Base-by-base conservation (phyloP, 208 protist genomes). In the Leishmania aethiopica region DNA sequence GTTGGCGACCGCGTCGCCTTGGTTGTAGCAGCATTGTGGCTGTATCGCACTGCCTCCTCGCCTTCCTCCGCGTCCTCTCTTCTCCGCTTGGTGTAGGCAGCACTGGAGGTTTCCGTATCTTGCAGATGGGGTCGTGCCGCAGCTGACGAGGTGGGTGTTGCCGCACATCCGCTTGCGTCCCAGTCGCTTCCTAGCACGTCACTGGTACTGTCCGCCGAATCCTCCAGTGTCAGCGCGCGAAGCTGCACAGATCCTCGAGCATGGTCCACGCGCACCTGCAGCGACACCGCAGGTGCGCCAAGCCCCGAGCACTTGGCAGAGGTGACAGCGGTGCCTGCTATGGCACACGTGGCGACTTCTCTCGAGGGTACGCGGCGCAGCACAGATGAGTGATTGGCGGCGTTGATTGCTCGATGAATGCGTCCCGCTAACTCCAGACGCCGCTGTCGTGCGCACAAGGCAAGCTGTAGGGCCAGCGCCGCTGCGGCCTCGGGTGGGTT, bases 221-320 rank as follows among this genome's bases (percentile, higher is more conserved):
- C 53, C 35, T 47, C 74, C 11, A 35, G 10, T 11, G 40, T 53
- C 42, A 71, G 37, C 37, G 64, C 83, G 40, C 83, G 83, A n/a
- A 86, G 78, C 78, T 86, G 78, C 45, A 86, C 19, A 45, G 78
- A 86, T 0, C 37, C 83, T 5, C 83, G 83, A 25, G 73, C 75
- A n/a, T 45, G 37, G 55, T 86, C 83, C 28, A 86, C 77, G 35
- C 78, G 83, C 10, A 86, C 78, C 55, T 86, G 78, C 66, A 86
- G 57, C 78, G n/a, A 22, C 47, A 74, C 55, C 28, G 45, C 22
- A 22, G n/a, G 59, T 40, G n/a, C 37, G n/a, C 19, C 42, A 60
- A 45, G 25, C 69, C 42, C 37, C 11, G 42, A 51, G n/a, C 3
- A 60, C 32, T 77, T n/a, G 0, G 51, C n/a, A 77, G 49, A 77